Percentiles rank a stretch among this genome's conserved stretches.
phyloP scores from a whole-genome alignment of 495 filamentous ascomycete species.

The Penicillium roqueforti region DNA sequence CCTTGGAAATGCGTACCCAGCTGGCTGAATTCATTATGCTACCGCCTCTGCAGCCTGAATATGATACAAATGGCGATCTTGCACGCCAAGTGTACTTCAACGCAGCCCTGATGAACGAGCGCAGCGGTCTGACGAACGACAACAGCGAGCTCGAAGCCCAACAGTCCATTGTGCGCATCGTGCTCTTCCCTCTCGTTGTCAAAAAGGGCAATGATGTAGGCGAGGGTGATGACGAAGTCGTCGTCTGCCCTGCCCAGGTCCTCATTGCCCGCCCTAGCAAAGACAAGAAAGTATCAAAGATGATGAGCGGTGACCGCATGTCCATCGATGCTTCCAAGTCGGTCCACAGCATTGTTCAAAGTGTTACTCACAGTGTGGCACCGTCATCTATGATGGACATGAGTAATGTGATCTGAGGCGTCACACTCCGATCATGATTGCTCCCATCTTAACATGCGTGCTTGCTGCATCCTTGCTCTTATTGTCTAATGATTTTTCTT shows the following conservation, averaged over 20 bases:
- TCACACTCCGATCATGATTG: constrained; percentile 34
- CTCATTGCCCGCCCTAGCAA: constrained; percentile 55
- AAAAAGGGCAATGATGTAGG: constrained; percentile 88
- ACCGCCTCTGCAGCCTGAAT: constrained; percentile 90
- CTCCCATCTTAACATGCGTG: constrained; percentile 5
- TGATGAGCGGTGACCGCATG: constrained; percentile 46
- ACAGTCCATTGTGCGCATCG: constrained; percentile 76
- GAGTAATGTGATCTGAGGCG: constrained; percentile 50
- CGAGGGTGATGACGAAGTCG: constrained; percentile 82
- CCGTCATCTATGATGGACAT: constrained; percentile 46
- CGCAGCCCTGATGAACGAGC: constrained; percentile 88
- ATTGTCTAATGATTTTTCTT: constrained; percentile 8
- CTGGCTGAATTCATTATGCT: constrained; percentile 96
- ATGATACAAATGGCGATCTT: constrained; percentile 87
- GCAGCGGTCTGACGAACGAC: constrained; percentile 59
- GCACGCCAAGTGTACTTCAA: constrained; percentile 80
- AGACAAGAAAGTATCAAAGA: constrained; percentile 40
- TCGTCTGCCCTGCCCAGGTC: constrained; percentile 91
- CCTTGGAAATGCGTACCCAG: constrained; percentile 95
- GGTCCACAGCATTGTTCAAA: constrained; percentile 43
- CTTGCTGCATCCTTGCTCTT: constrained; percentile 9
- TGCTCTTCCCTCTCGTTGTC: constrained; percentile 91
- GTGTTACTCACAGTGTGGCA: constrained; percentile 40
- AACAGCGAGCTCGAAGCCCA: constrained; percentile 74
- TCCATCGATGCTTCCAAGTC: constrained; percentile 38